Evolutionary conservation across 179 eudicot species (phyloP).

Genomic region (Heliamphora pulchella): DNA sequence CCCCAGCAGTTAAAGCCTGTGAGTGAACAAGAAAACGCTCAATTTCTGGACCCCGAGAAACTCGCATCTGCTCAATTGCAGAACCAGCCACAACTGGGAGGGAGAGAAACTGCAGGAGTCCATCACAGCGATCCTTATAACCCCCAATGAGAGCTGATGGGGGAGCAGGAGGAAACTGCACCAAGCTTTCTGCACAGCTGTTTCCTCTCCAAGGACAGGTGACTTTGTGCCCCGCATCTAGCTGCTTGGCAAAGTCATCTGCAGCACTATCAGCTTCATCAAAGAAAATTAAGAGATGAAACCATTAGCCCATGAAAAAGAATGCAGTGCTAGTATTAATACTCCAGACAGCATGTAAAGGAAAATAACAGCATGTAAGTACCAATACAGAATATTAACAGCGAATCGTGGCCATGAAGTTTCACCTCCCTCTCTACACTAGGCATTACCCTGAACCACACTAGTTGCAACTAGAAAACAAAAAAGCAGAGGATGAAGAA

Average conservation of each 20-base stretch:
- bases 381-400: background rate
- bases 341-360: background rate
- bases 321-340: background rate
- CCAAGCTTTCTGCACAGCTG: conserved; percentile 93
- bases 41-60: conserved; percentile 64
- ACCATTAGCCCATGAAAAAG: conserved; percentile 7
- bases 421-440: too few species aligned
- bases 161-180: conserved; percentile 98
- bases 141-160: conserved; percentile 96
- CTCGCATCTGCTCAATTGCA: conserved; percentile 71
- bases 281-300: conserved; percentile 18
- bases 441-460: too few species aligned
- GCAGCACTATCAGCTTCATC: conserved; percentile 55
- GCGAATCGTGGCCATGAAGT: background rate
- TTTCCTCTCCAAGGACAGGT: conserved; percentile 96
- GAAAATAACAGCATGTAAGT: conserved; percentile 2
- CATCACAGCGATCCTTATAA: conserved; percentile 97
- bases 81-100: conserved; percentile 89
- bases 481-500: background rate
- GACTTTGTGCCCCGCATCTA: conserved; percentile 69
- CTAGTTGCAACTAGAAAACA: too few species aligned
- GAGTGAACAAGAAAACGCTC: conserved; percentile 69
- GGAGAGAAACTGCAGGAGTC: conserved; percentile 77
- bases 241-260: conserved; percentile 74
- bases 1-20: conserved; percentile 43